Conservation (phyloP, 2,329 filamentous ascomycete species). For the Tolypocladium album region DNA sequence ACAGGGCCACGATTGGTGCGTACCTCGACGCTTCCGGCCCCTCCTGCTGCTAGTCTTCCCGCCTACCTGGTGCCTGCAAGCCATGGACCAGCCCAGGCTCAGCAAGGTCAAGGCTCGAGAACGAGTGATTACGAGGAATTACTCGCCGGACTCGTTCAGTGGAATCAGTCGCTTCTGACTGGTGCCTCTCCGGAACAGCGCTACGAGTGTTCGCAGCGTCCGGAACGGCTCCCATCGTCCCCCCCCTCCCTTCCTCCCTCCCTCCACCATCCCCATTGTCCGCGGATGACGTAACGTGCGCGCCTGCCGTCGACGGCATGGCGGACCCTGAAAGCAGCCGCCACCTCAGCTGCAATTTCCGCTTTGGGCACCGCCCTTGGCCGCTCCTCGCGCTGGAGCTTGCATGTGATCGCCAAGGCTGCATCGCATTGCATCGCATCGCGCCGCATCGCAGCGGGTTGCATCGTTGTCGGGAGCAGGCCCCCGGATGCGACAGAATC, state of each 20-base stretch:
- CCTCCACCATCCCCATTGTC: neutral
- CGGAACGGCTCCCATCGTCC: too few relatives aligned
- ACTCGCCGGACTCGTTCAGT: too few relatives aligned
- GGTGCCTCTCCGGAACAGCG: too few relatives aligned
- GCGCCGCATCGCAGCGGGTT: neutral
- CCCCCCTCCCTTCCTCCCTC: too few relatives aligned
- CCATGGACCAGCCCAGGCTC: neutral
- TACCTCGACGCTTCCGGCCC: neutral
- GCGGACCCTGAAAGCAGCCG: neutral
- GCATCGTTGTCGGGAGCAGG: neutral
- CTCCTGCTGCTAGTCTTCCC: neutral
- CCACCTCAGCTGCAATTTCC: neutral
- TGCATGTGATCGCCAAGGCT: neutral
- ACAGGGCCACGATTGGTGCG: neutral
- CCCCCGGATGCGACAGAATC: neutral
- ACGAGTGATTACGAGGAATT: too few relatives aligned
- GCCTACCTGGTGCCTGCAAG: neutral
- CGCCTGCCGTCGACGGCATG: neutral
- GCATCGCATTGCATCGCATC: neutral
- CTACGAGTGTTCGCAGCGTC: too few relatives aligned
- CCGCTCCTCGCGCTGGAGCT: neutral
- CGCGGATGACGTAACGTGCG: neutral
- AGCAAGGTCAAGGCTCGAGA: too few relatives aligned
- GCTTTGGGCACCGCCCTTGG: neutral
- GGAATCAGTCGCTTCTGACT: too few relatives aligned